Evolutionary conservation across 768 basidiomycete genomes (phyloP).

Genomic region (Boletus sp.): DNA sequence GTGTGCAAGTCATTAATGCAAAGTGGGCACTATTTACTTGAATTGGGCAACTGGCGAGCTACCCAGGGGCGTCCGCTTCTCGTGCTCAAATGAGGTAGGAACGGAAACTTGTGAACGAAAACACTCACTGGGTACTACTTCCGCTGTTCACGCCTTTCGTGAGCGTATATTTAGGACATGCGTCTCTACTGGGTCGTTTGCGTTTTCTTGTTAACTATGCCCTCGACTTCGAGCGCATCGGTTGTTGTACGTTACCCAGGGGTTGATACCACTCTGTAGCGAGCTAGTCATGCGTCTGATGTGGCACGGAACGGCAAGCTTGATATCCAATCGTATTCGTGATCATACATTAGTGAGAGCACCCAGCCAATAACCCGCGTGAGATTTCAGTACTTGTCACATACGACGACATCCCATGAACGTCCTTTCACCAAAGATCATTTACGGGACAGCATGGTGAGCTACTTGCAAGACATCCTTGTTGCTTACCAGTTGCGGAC

Average conservation of each 20-base stretch:
- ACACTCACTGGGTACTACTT: neutral
- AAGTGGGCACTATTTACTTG: neutral
- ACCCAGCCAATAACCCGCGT: slow-evolving; percentile 2
- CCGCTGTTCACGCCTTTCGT: neutral
- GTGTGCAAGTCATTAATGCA: neutral
- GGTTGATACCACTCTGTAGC: neutral
- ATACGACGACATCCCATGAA: slow-evolving; percentile 23
- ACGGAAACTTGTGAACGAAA: neutral
- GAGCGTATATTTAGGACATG: neutral
- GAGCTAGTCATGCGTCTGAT: neutral
- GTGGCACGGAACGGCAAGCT: neutral
- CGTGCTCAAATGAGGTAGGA: neutral
- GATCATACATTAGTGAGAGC: neutral
- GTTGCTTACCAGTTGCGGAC: neutral
- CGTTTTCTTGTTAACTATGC: neutral
- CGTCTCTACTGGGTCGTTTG: neutral
- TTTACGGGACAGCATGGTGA: slow-evolving; percentile 65
- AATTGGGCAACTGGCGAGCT: neutral
- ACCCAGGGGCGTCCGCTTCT: neutral
- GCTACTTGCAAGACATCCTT: slow-evolving; percentile 6
- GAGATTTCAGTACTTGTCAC: slow-evolving; percentile 13
- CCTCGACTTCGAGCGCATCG: neutral
- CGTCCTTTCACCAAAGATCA: slow-evolving; percentile 40
- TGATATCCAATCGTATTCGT: neutral
- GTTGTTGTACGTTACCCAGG: neutral